Base-by-base conservation (phyloP, 2,329 filamentous ascomycete genomes). In the Pyrenochaeta sp. region DNA sequence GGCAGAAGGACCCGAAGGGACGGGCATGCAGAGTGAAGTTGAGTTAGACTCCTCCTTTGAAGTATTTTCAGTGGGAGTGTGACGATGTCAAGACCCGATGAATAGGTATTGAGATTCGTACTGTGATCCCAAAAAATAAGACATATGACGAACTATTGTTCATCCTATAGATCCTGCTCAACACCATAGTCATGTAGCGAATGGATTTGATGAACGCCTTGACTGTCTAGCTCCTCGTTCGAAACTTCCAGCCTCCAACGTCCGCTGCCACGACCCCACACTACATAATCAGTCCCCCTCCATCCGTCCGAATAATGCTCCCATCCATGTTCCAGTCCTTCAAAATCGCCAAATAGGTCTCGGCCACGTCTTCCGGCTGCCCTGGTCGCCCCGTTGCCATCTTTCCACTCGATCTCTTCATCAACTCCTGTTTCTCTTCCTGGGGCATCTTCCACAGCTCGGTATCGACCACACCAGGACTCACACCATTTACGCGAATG, bases 401-500 rank as follows among this genome's bases (percentile, higher is more conserved):
- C 39, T 58, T 67, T 44, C 53, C 52, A 57, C 50, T 65, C 46
- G 61, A 53, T 7, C 22, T 36, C 58, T 61, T 51, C 59, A 77
- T 65, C 50, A 73, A 50, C 36, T 48, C 45, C 48, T 60, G 43
- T 54, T 66, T 72, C 53, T 69, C 54, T 44, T 69, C 74, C 53
- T 70, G 67, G 43, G 74, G 59, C 46, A 68, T 67, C 27, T 56
- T 56, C 80, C 80, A 83, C 5, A 82, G 57, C 61, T 78, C 76
- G 13, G 81, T 83, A 39, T 80, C 73, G 30, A 82, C 79, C 0
- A 80, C 77, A 0, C 88, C 89, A 0, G 87, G 86, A 52, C 76
- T 79, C 1, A 91, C 85, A 0, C 83, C 69, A 68, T 91, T 91
- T 27, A 90, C 87, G 1, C 89, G 77, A 8, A 90, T 74, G 0